A percentile compares a stretch with the other conserved stretches of the same genome.
phyloP scores from a whole-genome alignment of 306 rosid species.

The Ormosia semicastrata region DNA sequence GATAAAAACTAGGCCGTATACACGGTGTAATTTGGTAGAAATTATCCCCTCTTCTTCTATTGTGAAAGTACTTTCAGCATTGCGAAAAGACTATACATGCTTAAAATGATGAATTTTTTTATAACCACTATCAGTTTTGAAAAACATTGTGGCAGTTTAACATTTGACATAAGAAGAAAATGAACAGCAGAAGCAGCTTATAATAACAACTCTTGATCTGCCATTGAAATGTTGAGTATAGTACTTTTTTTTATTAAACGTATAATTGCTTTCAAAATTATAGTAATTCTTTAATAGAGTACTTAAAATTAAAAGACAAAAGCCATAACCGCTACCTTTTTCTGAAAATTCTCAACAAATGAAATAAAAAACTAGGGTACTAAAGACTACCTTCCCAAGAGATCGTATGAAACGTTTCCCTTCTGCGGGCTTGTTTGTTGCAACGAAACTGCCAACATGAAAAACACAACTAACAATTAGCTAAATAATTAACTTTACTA shows the following conservation, averaged over 20 bases:
- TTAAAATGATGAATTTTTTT: neutral
- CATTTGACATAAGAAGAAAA: neutral
- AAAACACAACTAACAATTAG: neutral
- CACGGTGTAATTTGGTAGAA: neutral
- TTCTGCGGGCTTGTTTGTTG: constrained; percentile 55
- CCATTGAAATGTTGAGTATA: neutral
- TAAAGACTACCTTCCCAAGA: constrained; percentile 67
- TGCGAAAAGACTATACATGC: neutral
- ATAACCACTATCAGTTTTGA: neutral
- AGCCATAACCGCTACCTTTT: neutral
- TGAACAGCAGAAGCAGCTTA: neutral
- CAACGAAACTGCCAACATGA: constrained; percentile 51
- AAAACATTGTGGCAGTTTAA: neutral
- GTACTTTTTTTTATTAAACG: neutral
- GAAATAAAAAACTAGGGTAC: neutral
- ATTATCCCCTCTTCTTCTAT: neutral
- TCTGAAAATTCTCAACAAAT: neutral
- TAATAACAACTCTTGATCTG: neutral
- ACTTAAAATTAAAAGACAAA: neutral
- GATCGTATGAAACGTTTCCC: constrained; percentile 59
- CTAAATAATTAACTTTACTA: neutral
- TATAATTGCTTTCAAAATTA: neutral
- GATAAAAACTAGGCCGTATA: neutral
- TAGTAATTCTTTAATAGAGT: neutral
- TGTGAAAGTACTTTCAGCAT: neutral